These are phyloP conservation scores for Mucor circinelloides DNA, from an alignment of 371 early-diverging fungal species.

Conservation along the genomic window DNA sequence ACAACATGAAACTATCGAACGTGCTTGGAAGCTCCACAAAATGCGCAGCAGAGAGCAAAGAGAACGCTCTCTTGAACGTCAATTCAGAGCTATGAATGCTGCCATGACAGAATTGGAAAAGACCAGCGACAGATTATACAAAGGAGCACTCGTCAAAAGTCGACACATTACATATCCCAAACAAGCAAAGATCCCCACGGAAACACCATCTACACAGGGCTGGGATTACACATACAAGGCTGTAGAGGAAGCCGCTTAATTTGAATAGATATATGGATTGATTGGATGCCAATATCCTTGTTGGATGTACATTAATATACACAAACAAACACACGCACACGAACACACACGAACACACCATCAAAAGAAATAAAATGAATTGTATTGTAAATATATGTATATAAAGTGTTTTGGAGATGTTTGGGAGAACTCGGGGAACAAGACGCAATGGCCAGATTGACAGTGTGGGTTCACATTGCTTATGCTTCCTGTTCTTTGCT, in stretches of 20 bases:
- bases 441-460: no score
- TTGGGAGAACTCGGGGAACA: no score
- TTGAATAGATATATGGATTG: not conserved
- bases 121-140: constrained; percentile 64
- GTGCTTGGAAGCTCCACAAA: constrained; percentile 72
- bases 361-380: not conserved
- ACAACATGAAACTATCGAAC: constrained; percentile 76
- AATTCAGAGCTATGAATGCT: constrained; percentile 70
- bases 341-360: not conserved
- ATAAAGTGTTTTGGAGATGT: no score
- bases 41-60: constrained; percentile 62
- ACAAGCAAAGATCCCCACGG: constrained; percentile 76
- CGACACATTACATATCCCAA: constrained; percentile 71
- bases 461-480: no score
- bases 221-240: constrained; percentile 69
- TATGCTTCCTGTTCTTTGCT: no score
- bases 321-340: not conserved
- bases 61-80: constrained; percentile 62
- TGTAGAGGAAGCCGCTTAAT: constrained; percentile 1
- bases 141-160: constrained; percentile 68
- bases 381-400: not conserved
- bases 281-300: not conserved
- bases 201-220: constrained; percentile 70
- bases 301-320: not conserved
- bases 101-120: constrained; percentile 75